Percentiles rank a stretch among this genome's conserved stretches.
phyloP scores from a whole-genome alignment of 164 flowering plant species.

The Chimonanthus praecox region DNA sequence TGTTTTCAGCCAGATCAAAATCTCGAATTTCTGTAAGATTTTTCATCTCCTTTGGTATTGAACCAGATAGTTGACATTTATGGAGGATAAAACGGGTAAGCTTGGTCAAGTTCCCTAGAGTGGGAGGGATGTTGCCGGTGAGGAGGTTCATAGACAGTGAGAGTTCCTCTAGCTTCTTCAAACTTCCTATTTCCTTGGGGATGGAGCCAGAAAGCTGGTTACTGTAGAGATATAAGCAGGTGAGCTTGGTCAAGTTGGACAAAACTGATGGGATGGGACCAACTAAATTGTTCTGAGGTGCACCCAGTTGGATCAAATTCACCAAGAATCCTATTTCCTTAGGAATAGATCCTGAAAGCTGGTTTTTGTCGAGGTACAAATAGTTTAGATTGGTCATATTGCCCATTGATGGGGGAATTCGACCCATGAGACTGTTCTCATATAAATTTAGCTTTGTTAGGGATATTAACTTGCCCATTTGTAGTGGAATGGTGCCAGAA shows the following conservation, averaged over 20 bases:
- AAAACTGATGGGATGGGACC: conserved; percentile 50
- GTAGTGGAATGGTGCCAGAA: too few relatives aligned
- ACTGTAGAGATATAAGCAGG: conserved; percentile 14
- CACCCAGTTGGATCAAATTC: conserved; percentile 25
- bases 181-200: conserved; percentile 34
- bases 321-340: conserved; percentile 25
- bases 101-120: conserved; percentile 6
- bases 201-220: conserved; percentile 39
- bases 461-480: too few relatives aligned
- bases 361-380: too few relatives aligned
- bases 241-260: conserved; percentile 29
- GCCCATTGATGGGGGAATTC: too few relatives aligned
- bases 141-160: conserved; percentile 23
- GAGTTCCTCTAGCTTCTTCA: conserved; percentile 29
- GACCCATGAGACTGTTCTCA: too few relatives aligned
- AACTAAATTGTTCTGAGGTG: conserved; percentile 45
- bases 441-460: too few relatives aligned
- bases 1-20: conserved; percentile 50
- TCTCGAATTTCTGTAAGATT: conserved; percentile 13
- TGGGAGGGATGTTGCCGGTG: conserved; percentile 23
- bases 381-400: too few relatives aligned
- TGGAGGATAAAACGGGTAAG: conserved; percentile 7
- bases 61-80: conserved; percentile 27
- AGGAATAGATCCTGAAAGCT: conserved; percentile 18
- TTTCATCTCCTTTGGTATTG: conserved; percentile 37